Evolutionary conservation across 225 moss, liverwort and hornwort genomes (phyloP).

Genomic region (Rhytidiadelphus loreus): DNA sequence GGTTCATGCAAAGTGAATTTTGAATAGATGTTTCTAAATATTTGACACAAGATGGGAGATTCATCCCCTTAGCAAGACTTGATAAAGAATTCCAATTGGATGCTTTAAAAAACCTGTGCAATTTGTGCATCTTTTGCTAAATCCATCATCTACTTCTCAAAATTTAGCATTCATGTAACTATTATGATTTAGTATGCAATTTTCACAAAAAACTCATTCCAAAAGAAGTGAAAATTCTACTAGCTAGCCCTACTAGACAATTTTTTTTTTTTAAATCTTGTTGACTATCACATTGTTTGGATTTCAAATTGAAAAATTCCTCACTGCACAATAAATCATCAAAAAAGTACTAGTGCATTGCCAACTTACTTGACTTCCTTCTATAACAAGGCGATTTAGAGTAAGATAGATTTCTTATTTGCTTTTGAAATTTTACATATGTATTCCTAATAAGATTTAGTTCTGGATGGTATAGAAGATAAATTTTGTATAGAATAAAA

Average conservation of each 20-base stretch:
- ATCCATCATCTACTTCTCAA: not conserved
- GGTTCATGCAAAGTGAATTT: not conserved
- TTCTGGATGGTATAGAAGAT: fast-evolving
- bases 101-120: fast-evolving
- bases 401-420: not conserved
- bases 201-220: not conserved
- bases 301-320: not conserved
- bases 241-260: fast-evolving
- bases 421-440: not conserved
- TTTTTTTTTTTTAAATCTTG: not conserved
- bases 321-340: not conserved
- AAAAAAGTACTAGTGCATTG: not conserved
- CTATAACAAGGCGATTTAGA: not conserved
- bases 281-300: fast-evolving
- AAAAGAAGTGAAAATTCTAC: not conserved
- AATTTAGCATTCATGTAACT: not conserved
- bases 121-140: fast-evolving
- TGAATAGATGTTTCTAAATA: fast-evolving
- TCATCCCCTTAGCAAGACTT: not conserved
- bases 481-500: not conserved
- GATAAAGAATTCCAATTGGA: not conserved
- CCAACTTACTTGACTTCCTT: not conserved
- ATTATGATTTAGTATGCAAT: not conserved
- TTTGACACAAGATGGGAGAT: not conserved
- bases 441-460: not conserved